Base-by-base conservation (phyloP, 768 basidiomycete genomes). In the Tulasnella sp. region DNA sequence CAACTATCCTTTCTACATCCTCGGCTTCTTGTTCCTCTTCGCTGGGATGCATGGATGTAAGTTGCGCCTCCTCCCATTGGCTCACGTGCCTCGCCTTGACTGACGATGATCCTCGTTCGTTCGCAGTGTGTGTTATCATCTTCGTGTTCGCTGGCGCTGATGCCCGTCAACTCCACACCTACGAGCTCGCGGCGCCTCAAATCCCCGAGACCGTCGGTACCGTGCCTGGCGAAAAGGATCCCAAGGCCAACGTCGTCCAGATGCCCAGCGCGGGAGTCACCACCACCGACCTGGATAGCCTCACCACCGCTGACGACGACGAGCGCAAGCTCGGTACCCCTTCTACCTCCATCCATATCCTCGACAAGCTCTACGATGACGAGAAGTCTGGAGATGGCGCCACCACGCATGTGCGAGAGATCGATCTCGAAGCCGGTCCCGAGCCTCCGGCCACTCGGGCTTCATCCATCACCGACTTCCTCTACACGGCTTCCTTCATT, bases 151-250 rank as follows among this genome's bases (percentile, higher is more conserved):
- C 34, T 38, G 34, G 34, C 34, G 34, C 60, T 17, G 65, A 65
- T 51, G 63, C 56, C 15, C 48, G 65, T 17, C 65, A 65, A 54
- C 58, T 65, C 5, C 52, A 61, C 32, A 60, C 63, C 9, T 64
- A 64, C 47, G 63, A 65, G 51, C 43, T 65, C 27, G 72, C 51
- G 84, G 53, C 53, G 23, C 53, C 53, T 55, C 53, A 34, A 7
- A 30, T 55, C 53, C 53, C 45, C 19, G 45, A 19, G 8, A 21
- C 8, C 45, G 19, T 48, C 45, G 45, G 5, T 7, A 15, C 34
- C 15, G 34, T 38, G 7, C 5, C 34, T 38, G 34, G 15, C 5
- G 34, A 38, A 38, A 38, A 38, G 34, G 34, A 7, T 15, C 7
- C 15, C 34, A 38, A 38, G 34, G 34, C 15, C 34, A 38, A 5